phyloP scores from a whole-genome alignment of 768 basidiomycete genomes.

The Lentinula sp. region DNA sequence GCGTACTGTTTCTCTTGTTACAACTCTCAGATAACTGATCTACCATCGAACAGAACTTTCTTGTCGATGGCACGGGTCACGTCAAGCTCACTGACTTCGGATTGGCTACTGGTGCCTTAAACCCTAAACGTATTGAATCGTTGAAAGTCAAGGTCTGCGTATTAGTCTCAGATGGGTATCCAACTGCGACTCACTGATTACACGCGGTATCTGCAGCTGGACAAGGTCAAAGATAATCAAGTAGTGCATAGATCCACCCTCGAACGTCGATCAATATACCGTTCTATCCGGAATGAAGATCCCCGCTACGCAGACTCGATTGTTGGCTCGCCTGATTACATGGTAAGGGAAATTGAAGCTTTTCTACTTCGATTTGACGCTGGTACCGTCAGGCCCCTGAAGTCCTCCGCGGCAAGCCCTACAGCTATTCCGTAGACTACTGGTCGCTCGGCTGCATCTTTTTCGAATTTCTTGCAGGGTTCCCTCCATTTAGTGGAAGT shows the following conservation, averaged over 20 bases:
- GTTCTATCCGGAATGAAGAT: constrained; percentile 84
- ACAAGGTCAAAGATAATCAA: constrained; percentile 93
- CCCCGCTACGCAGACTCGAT: constrained; percentile 95
- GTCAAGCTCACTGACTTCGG: constrained; percentile 99
- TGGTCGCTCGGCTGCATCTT: constrained; percentile 99
- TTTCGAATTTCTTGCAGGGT: constrained; percentile 95
- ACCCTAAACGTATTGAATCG: constrained; percentile 91
- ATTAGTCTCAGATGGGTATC: background rate
- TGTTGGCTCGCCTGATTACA: constrained; percentile 97
- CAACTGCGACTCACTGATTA: constrained; percentile 5
- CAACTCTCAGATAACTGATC: background rate
- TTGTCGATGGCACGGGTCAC: constrained; percentile 92
- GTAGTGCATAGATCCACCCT: constrained; percentile 87
- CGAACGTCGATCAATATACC: constrained; percentile 92
- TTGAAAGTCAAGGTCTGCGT: constrained; percentile 76
- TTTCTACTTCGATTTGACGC: background rate
- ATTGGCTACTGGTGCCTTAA: constrained; percentile 92
- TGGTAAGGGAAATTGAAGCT: constrained; percentile 41
- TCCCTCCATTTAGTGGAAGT: constrained; percentile 95
- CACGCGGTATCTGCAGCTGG: constrained; percentile 49
- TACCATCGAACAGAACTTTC: constrained; percentile 67
- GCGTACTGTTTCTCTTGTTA: constrained; percentile 11
- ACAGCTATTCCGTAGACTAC: constrained; percentile 94
- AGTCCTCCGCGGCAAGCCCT: constrained; percentile 90
- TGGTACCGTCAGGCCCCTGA: constrained; percentile 55